Conservation (phyloP, 2,329 filamentous ascomycete genomes). For the Mycosphaerella sp. region DNA sequence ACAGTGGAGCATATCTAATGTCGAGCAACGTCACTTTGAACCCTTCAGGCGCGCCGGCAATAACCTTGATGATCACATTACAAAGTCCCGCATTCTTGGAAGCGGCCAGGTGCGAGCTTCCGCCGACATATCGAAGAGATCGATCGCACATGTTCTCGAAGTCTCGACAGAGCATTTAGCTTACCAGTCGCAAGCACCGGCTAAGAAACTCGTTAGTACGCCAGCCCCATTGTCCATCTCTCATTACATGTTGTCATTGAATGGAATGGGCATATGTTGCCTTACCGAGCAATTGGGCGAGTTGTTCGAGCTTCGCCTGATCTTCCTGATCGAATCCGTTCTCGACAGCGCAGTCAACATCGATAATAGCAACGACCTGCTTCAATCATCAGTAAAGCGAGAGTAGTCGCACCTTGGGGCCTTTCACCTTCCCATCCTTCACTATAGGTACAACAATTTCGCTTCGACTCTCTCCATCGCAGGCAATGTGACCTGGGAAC, state of each 20-base stretch:
- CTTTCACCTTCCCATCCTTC: constrained; percentile 42
- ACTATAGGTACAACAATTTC: constrained; percentile 77
- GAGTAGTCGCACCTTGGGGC: background rate
- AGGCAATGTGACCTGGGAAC: constrained; percentile 77
- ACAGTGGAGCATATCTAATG: background rate
- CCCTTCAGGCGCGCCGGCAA: background rate
- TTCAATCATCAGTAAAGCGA: constrained; percentile 13
- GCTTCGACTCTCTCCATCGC: constrained; percentile 67
- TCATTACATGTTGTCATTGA: too few species aligned
- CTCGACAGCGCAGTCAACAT: constrained; percentile 66
- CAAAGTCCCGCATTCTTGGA: background rate
- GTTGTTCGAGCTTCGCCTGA: constrained; percentile 56
- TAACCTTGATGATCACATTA: background rate
- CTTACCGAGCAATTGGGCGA: constrained; percentile 42
- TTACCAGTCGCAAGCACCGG: constrained; percentile 59
- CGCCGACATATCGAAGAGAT: background rate
- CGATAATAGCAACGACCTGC: constrained; percentile 66
- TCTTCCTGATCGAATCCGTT: constrained; percentile 66
- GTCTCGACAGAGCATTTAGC: background rate
- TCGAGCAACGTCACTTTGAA: background rate
- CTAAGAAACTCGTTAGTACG: constrained; percentile 42
- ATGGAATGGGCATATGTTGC: too few species aligned
- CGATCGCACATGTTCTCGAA: background rate
- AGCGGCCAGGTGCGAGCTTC: background rate
- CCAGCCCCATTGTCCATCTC: too few species aligned